Evolutionary conservation across 257 asterid genomes (phyloP).

Genomic region (Leptodermis oblonga): DNA sequence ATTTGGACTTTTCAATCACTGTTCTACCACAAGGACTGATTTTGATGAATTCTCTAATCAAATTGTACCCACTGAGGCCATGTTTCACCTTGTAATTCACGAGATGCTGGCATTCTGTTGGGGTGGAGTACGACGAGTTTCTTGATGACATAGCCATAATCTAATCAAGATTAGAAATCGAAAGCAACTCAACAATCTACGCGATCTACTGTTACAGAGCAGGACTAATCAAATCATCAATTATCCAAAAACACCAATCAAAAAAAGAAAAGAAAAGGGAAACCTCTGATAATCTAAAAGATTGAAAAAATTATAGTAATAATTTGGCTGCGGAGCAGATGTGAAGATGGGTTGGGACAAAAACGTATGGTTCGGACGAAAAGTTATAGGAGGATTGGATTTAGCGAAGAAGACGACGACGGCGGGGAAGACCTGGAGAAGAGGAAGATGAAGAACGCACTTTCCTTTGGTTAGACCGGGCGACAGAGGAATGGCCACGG

Average conservation of each 20-base stretch:
- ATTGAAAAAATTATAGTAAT: not conserved
- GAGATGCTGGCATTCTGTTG: slow-evolving; percentile 65
- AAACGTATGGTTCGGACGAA: not conserved
- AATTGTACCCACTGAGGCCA: slow-evolving; percentile 41
- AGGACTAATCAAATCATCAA: not conserved
- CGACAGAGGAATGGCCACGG: too few species aligned
- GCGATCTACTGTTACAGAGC: not conserved
- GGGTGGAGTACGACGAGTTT: slow-evolving; percentile 32
- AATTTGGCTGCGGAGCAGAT: not conserved
- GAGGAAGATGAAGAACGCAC: slow-evolving; percentile 2
- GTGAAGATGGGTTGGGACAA: not conserved
- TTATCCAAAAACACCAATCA: not conserved
- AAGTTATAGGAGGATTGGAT: not conserved
- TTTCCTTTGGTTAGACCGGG: not conserved
- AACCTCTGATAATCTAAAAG: not conserved
- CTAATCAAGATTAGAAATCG: slow-evolving; percentile 4
- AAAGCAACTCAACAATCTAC: not conserved
- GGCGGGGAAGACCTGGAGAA: not conserved
- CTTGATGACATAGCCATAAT: slow-evolving; percentile 43
- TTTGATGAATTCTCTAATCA: slow-evolving; percentile 46
- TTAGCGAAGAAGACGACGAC: not conserved
- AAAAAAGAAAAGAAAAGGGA: not conserved
- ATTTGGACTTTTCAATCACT: slow-evolving; percentile 39
- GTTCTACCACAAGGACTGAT: slow-evolving; percentile 52
- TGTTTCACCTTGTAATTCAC: slow-evolving; percentile 58